These are phyloP conservation scores for Calonectria pteridis DNA, from an alignment of 2,329 filamentous ascomycete species.

Conservation along the genomic window DNA sequence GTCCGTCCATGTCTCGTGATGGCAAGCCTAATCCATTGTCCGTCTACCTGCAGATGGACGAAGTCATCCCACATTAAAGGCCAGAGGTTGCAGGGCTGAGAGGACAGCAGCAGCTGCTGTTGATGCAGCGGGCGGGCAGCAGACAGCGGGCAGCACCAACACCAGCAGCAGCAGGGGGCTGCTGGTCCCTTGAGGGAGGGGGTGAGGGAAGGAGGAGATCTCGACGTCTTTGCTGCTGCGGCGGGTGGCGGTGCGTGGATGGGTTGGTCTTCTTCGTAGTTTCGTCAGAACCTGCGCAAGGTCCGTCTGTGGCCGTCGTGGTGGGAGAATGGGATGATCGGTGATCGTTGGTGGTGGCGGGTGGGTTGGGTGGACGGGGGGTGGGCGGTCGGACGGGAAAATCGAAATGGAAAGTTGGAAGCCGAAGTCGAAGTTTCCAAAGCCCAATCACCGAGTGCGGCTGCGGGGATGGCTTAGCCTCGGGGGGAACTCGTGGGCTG, in stretches of 20 bases:
- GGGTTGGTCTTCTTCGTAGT: background rate
- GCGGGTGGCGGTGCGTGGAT: background rate
- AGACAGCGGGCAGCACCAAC: too few species aligned
- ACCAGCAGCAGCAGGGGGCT: constrained; percentile 9
- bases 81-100: constrained; percentile 13
- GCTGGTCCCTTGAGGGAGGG: background rate
- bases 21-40: constrained; percentile 61
- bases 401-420: constrained; percentile 16
- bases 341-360: constrained; percentile 7
- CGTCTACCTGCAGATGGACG: constrained; percentile 54
- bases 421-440: constrained; percentile 21
- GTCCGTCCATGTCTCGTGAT: constrained; percentile 61
- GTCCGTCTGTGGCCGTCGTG: background rate
- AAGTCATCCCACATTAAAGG: constrained; percentile 49
- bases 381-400: constrained; percentile 18
- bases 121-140: background rate
- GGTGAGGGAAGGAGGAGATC: background rate
- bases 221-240: background rate
- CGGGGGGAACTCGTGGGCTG: constrained; percentile 38
- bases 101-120: constrained; percentile 12
- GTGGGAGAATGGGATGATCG: background rate
- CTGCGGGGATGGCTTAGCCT: constrained; percentile 42
- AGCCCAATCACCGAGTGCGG: constrained; percentile 40
- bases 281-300: background rate
- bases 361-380: constrained; percentile 2